Conservation (phyloP, 2,329 filamentous ascomycete species). For the Colletotrichum cereale region DNA sequence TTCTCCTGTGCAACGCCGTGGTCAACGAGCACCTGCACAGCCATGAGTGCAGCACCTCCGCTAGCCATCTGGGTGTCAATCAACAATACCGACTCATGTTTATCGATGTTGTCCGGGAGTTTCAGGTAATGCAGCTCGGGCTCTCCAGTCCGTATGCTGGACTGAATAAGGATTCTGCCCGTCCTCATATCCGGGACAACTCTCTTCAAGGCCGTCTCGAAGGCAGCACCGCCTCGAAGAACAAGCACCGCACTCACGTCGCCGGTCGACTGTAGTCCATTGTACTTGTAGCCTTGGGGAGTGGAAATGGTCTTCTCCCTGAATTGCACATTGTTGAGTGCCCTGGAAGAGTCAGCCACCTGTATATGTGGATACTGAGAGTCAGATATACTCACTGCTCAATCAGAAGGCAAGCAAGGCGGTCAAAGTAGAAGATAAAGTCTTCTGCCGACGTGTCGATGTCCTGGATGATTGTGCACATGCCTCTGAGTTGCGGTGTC, state of each 20-base stretch:
- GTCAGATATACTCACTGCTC: constrained; percentile 70
- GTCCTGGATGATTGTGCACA: constrained; percentile 91
- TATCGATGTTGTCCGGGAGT: constrained; percentile 78
- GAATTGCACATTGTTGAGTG: constrained; percentile 83
- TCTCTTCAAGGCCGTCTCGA: constrained; percentile 88
- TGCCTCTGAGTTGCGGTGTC: constrained; percentile 84
- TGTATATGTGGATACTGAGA: background rate
- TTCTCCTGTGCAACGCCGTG: constrained; percentile 87
- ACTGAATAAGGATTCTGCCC: constrained; percentile 91
- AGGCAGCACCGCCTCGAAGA: constrained; percentile 87
- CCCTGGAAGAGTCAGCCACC: constrained; percentile 59
- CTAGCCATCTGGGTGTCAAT: constrained; percentile 96
- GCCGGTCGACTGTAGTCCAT: constrained; percentile 77
- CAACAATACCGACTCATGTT: constrained; percentile 85
- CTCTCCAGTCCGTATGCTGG: constrained; percentile 85
- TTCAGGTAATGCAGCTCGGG: constrained; percentile 93
- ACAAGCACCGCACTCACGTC: constrained; percentile 89
- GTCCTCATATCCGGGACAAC: constrained; percentile 94
- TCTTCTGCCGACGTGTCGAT: constrained; percentile 85
- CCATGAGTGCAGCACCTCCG: constrained; percentile 89
- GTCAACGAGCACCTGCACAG: constrained; percentile 93
- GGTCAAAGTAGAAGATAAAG: constrained; percentile 98
- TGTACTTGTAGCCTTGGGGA: constrained; percentile 76
- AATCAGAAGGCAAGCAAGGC: constrained; percentile 85
- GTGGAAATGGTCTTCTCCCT: constrained; percentile 74